Evolutionary conservation across 2,329 filamentous ascomycete species (phyloP), one percentile per base, ranked within the genome.

Genomic region (Beauveria scarabaeidicola): DNA sequence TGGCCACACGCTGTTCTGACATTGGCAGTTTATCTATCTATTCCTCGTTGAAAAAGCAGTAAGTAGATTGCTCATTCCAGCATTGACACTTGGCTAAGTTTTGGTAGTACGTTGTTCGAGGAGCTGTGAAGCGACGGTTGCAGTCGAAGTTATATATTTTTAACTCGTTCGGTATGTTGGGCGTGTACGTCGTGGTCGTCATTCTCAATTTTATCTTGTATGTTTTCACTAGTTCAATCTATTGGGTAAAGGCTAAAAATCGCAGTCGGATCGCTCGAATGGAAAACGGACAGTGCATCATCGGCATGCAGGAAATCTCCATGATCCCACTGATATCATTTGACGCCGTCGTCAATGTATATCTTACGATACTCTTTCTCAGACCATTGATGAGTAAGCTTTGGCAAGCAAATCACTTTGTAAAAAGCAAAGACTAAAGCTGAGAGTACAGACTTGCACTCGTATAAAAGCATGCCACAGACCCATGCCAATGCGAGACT

Each of bases 31-130:
- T 23, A 82, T 86, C n/a, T 87, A 87, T 65, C 74, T 83, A 27
- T 87, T 87, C 66, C 73, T 87, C 2, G 83, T 85, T 1, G 85
- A 87, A 67, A 84, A 84, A 70, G 83, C 81, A 47, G 82, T 83
- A 70, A 67, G 77, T 71, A 43, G 3, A 15, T 5, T 2, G 25
- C 13, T 1, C 5, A 2, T 19, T n/a, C 25, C 29, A 10, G 47
- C 19, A 21, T 15, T 36, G 50, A 61, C 29, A 55, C 54, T 63
- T 66, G 15, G 65, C 61, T 57, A 32, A 36, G 13, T 5, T 1
- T 11, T 13, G 11, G 4, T 47, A 83, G 78, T 80, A 83, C 64
- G 83, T 86, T 52, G 81, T 87, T 56, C 77, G 81, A 53, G 78
- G 79, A 29, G 76, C 74, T 13, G 70, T 73, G n/a, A 80, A 78